Conservation (phyloP, 2,329 filamentous ascomycete genomes). For the Microascus cirrosus region DNA sequence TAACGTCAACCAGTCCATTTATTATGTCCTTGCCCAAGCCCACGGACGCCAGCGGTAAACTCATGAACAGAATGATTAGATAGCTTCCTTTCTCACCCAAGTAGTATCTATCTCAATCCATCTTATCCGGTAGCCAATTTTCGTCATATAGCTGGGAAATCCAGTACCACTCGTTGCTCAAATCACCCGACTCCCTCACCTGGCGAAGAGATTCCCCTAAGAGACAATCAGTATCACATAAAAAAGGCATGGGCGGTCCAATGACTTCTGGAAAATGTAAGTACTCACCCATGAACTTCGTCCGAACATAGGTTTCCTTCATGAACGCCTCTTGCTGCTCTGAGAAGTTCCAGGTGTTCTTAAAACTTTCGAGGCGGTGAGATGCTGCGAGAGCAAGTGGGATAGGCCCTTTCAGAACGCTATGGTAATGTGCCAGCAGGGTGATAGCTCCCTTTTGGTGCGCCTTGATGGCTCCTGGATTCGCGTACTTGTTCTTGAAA, state of each 20-base stretch:
- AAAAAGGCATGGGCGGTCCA: not conserved
- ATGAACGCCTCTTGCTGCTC: not conserved
- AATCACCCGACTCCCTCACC: not conserved
- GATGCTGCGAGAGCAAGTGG: not conserved
- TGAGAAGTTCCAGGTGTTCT: not conserved
- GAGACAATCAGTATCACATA: not conserved
- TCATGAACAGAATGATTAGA: not conserved
- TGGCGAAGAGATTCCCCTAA: not conserved
- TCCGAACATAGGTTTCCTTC: not conserved
- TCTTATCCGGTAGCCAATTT: conserved; percentile 8
- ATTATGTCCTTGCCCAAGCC: too few species aligned
- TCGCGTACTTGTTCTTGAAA: not conserved
- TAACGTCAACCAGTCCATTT: too few species aligned
- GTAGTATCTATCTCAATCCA: conserved; percentile 3
- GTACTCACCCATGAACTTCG: not conserved
- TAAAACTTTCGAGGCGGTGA: not conserved
- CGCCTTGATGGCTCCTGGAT: not conserved
- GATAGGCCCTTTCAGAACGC: not conserved
- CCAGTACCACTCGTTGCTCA: conserved; percentile 5
- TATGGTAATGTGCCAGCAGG: conserved; percentile 3
- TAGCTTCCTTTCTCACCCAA: not conserved
- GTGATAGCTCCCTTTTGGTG: not conserved
- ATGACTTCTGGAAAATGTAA: not conserved
- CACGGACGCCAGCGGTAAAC: not conserved
- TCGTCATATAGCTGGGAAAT: conserved; percentile 4